Evolutionary conservation across 108 stramenopile species (phyloP).

Genomic region (Skeletonema menzelii): DNA sequence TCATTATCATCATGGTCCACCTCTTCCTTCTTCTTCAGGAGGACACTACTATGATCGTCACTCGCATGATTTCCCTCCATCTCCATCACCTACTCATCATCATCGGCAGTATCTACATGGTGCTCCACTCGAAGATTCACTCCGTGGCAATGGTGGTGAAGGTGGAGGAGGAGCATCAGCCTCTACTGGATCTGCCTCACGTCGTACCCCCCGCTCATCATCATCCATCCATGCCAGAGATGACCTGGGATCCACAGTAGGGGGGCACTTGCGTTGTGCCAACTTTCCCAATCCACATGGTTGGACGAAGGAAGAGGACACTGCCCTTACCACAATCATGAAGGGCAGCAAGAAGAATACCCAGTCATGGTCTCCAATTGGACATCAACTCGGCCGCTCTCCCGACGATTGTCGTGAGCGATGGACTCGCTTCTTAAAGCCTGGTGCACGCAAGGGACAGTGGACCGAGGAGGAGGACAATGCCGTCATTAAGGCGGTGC

Average conservation of each 20-base stretch:
- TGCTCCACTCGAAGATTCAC: neutral
- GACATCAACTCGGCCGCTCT: conserved; percentile 5
- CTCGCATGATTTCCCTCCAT: neutral
- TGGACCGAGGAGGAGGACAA: conserved; percentile 71
- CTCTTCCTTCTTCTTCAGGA: neutral
- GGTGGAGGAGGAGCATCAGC: neutral
- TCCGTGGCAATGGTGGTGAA: neutral
- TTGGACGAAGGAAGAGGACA: neutral
- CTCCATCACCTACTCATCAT: neutral
- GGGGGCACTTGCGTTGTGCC: neutral
- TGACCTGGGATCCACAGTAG: neutral
- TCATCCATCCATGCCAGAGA: neutral
- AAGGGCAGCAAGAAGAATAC: neutral
- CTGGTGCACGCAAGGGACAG: conserved; percentile 50
- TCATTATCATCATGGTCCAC: neutral
- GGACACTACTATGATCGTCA: neutral
- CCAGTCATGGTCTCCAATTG: neutral
- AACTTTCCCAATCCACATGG: neutral
- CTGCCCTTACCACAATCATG: neutral
- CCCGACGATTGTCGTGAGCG: conserved; percentile 40
- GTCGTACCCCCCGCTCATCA: neutral
- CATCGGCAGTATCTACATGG: neutral
- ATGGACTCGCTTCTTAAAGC: conserved; percentile 49
- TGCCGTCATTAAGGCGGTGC: conserved; percentile 80
- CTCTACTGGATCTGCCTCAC: neutral